Percentiles rank a stretch among this genome's conserved stretches.
These are phyloP conservation scores for Corynascus novoguineensis DNA, from an alignment of 495 filamentous ascomycete species.

Conservation along the genomic window DNA sequence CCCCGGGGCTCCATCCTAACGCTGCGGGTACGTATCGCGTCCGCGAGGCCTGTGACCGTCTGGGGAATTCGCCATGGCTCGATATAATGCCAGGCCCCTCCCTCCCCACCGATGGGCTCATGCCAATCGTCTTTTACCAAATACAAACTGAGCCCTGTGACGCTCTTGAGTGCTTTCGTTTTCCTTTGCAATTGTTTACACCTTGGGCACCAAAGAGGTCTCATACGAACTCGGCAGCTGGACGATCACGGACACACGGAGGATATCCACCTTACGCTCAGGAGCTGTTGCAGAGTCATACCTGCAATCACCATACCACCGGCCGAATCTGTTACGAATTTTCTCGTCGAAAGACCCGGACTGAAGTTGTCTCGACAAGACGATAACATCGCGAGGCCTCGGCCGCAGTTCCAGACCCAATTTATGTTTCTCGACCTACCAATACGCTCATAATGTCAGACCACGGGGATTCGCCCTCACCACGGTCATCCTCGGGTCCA, in stretches of 20 bases:
- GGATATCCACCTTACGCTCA: conserved; percentile 5
- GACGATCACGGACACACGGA: not conserved
- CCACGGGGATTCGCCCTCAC: conserved; percentile 13
- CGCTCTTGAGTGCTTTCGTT: not conserved
- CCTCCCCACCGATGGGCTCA: conserved; percentile 1
- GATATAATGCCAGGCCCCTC: conserved; percentile 10
- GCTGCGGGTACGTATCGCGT: conserved; percentile 7
- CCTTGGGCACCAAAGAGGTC: too few species aligned
- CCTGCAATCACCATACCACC: not conserved
- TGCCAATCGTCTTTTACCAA: not conserved
- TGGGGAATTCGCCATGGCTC: conserved; percentile 9
- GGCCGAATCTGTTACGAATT: too few species aligned
- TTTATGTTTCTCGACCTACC: not conserved
- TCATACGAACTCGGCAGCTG: not conserved
- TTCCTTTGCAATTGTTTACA: not conserved
- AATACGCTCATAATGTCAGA: conserved; percentile 12
- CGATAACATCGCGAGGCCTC: not conserved
- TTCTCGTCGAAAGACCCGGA: too few species aligned
- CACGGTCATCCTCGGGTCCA: conserved; percentile 7
- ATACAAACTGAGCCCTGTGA: not conserved
- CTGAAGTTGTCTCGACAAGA: not conserved
- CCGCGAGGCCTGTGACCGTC: conserved; percentile 9
- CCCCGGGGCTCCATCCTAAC: conserved; percentile 3
- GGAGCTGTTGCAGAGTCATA: not conserved
- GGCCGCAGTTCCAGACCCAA: not conserved